Evolutionary conservation across 768 basidiomycete species (phyloP), one percentile per base, ranked within the genome.

Genomic region (Suillus subluteus): DNA sequence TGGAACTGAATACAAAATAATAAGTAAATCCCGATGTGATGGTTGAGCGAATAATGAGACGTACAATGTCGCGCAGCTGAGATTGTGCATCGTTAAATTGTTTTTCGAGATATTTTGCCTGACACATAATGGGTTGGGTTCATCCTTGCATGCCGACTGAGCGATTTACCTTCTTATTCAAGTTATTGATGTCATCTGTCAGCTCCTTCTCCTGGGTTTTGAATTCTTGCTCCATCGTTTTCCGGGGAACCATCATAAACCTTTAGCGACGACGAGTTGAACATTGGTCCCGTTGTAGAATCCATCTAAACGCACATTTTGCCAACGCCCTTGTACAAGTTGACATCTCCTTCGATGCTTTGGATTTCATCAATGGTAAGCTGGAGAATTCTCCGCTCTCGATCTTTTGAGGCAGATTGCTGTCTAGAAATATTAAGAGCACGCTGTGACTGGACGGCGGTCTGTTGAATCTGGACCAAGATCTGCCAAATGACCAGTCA

Each of bases 61-160:
- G 65, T 71, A 94, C 94, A 38, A 95, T 95, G 75, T 95, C 94
- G 54, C 91, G 87, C 62, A 97, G 80, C 74, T 96, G 95, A 26
- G 82, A 81, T 79, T 96, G 94, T 2, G 96, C 94, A 70, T 96
- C 95, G 64, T 90, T 92, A 74, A 91, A 93, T 74, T 97, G 95
- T 73, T 97, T 97, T 78, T 98, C 96, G 3, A 98, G 84, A 76
- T 91, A 97, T 79, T 96, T 96, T 32, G 88, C 84, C 94, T 96
- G 66, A 35, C 26, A 58, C 0, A 30, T 68, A 38, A 66, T 62
- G 41, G 58, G 23, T n/a, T 44, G 16, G 48, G 23, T 26, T 44
- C 30, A 23, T 35, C 4, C 30, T 15, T 30, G 32, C 50, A 11
- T 15, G 54, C 55, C 16, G 5, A 21, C 16, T 26, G 13, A 52